Percentiles rank a stretch among this genome's conserved stretches.
These are phyloP conservation scores for Zygosaccharomyces siamensis DNA, from an alignment of 805 yeast genomes.

Conservation along the genomic window DNA sequence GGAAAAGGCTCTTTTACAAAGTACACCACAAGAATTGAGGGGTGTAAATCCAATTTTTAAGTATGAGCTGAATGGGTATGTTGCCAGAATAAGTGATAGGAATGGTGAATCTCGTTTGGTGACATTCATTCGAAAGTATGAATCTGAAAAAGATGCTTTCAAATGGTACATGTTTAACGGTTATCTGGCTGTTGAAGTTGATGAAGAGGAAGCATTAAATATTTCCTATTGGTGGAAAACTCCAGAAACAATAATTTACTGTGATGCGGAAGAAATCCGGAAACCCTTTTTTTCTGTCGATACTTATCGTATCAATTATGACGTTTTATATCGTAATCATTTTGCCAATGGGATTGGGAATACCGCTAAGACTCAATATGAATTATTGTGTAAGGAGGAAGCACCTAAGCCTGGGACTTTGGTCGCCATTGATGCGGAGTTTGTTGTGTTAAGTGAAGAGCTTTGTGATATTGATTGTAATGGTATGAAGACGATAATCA, in stretches of 20 bases:
- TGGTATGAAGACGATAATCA: conserved; percentile 63
- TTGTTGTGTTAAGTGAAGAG: conserved; percentile 77
- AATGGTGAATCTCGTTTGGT: conserved; percentile 55
- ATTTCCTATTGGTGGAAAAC: conserved; percentile 74
- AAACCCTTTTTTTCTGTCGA: conserved; percentile 43
- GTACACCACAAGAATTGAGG: conserved; percentile 28
- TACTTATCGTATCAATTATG: conserved; percentile 54
- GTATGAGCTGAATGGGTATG: conserved; percentile 64
- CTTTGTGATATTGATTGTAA: conserved; percentile 69
- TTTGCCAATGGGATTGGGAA: conserved; percentile 65
- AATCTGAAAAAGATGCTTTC: conserved; percentile 27
- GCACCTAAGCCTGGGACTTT: conserved; percentile 72
- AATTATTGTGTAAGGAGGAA: conserved; percentile 59
- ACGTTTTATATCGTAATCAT: conserved; percentile 67
- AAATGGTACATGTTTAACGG: conserved; percentile 87
- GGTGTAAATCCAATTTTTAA: conserved; percentile 35
- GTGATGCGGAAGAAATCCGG: conserved; percentile 42
- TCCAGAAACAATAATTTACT: conserved; percentile 68
- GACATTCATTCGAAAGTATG: conserved; percentile 48
- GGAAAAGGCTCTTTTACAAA: conserved; percentile 38
- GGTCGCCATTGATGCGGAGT: conserved; percentile 95
- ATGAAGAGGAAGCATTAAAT: conserved; percentile 74
- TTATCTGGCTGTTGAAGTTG: conserved; percentile 72
- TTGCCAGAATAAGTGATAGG: conserved; percentile 58
- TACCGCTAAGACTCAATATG: conserved; percentile 56